Evolutionary conservation across 2,329 filamentous ascomycete species (phyloP), one percentile per base, ranked within the genome.

Genomic region (Penicillium sp.): DNA sequence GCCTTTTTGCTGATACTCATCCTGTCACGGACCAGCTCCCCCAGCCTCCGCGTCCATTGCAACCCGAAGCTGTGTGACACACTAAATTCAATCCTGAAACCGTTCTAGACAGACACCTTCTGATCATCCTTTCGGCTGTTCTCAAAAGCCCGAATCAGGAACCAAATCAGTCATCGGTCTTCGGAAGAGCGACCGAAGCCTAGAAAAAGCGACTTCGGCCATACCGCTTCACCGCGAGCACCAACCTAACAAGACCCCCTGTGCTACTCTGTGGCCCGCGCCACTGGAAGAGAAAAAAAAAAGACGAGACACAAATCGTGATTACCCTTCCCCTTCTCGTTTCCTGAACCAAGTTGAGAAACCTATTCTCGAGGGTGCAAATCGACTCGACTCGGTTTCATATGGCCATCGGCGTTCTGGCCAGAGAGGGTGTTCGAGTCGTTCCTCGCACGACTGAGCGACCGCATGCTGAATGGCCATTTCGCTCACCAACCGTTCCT

Each of bases 401-500:
- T 69, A 69, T 70, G 67, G 67, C 67, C 64, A 57, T 56, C 60
- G 57, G 59, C 56, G 50, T 58, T 55, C 49, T 57, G 55, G 58
- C 56, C 55, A 59, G 61, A 57, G 18, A 58, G 58, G 60, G 62
- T 63, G 62, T 66, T 63, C 61, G 59, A 64, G 60, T 65, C 61
- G 58, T 60, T 62, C 56, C 57, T 60, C 52, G 51, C 55, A 59
- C 60, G 56, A 60, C 59, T 58, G 51, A 60, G 56, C 41, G 24
- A 43, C 41, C 35, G 41, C 42, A 57, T 65, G 62, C 66, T 61
- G 66, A 55, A 71, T 70, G 68, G 68, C 67, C 66, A 62, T 70
- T 64, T 66, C 67, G 50, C 64, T 71, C 57, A 63, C 66, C 55
- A 66, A 70, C 62, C 61, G 56, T 56, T 62, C 63, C 51, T 65